Evolutionary conservation across 73 alveolate genomes (phyloP), one percentile per base, ranked within the genome.

Genomic region (Urostyla sp.): DNA sequence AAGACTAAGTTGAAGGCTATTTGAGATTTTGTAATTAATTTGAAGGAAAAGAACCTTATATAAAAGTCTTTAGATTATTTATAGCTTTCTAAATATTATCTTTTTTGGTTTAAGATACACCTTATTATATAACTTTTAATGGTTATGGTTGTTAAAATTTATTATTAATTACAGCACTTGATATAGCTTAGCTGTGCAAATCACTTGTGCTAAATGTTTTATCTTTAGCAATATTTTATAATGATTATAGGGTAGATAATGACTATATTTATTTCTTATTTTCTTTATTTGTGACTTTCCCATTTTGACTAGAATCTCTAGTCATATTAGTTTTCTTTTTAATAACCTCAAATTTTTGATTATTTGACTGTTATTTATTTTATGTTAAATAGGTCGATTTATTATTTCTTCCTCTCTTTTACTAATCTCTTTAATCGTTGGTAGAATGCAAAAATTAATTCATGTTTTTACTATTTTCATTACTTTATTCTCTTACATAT

Each of bases 21-120:
- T 63, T 63, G 60, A 43, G 37, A 5, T 40, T 8, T 38, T 63
- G 27, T 2, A 63, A 1, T 46, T 20, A 23, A 28, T 63, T 13
- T 63, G 37, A 43, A 3, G 79, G 79, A 28, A 63, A 63, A 23
- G 49, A 43, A 1, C 79, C 79, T 32, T 63, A 43, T 2, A 63
- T 63, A 23, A 63, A 63, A 63, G 37, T 57, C 45, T 63, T 63
- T n/a, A 63, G 30, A 21, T 63, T 63, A 63, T 63, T 60, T 1
- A 63, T 63, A 15, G 79, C 79, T 23, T 63, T 63, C 21, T 63
- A 37, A n/a, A 63, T 63, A 37, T 63, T 63, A 43, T 63, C 79
- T 35, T 58, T 58, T 63, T 63, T 34, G 26, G 37, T 63, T 21
- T 55, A 55, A 55, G 13, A 50, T 50, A 5, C 4, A 26, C 30